Evolutionary conservation across 805 yeast genomes (phyloP), one percentile per base, ranked within the genome.

Genomic region (Starmerella ratchasimensis): DNA sequence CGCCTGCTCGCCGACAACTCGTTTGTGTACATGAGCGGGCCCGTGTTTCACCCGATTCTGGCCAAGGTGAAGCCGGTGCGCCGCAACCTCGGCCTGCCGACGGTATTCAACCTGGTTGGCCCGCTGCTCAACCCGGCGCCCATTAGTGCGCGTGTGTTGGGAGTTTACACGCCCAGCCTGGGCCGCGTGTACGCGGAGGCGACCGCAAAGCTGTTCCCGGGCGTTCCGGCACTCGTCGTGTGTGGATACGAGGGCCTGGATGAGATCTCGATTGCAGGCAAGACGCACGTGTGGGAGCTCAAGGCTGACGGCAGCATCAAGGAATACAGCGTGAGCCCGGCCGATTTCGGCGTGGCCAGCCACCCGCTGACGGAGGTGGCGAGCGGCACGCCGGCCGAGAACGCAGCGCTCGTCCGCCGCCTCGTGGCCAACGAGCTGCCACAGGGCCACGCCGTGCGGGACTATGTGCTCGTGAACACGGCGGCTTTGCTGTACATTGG

Each of bases 91-190:
- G 95, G 94, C 1, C 70, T 88, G 9, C 97, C 97, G 2, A 79
- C 97, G 1, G 81, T 90, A 18, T 90, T 90, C 68, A 90, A 90
- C 58, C 76, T 90, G 10, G 61, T 90, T 42, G 99, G 99, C 0
- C 99, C 99, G 1, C 61, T 90, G 43, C 64, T 90, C 45, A 93
- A 90, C 62, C 99, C 99, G 3, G 81, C 82, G 7, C 84, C 84
- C 2, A 62, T 73, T 17, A 68, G 69, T 44, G 80, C 90, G 4
- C 68, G 97, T 46, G 75, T 90, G 13, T 65, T 90, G 31, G 99
- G 99, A 31, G 98, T 90, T 2, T 83, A 80, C 58, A 66, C 83
- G 15, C 80, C 80, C 47, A 62, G 62, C 6, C 59, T 90, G 45
- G 99, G 97, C 4, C 72, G 68, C 43, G 76, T 80, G 9, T 90